A percentile compares a stretch with the other conserved stretches of the same genome.
Evolutionary conservation across 306 rosid species (phyloP).

Genomic region (Acacia confusa): DNA sequence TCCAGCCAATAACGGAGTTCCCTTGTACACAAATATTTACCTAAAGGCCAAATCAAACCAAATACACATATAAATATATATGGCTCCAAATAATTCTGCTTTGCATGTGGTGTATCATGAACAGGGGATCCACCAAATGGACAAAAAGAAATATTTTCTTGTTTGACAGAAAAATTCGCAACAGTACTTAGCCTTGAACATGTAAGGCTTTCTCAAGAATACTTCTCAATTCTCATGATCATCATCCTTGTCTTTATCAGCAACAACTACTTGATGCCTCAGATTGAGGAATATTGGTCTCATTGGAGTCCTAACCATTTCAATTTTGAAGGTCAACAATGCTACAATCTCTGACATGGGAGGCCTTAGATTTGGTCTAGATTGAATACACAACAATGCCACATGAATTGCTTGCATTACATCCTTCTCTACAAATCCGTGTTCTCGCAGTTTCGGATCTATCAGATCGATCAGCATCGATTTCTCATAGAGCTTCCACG

Average conservation of each 20-base stretch:
- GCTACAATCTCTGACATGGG: conserved; percentile 87
- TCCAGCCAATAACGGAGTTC: background rate
- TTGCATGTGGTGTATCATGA: background rate
- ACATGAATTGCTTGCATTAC: conserved; percentile 68
- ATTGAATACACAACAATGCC: conserved; percentile 74
- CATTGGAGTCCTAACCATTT: conserved; percentile 57
- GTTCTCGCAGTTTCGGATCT: conserved; percentile 58
- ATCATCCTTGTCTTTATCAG: background rate
- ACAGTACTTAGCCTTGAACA: background rate
- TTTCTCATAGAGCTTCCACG: conserved; percentile 73
- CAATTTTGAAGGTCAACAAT: conserved; percentile 60
- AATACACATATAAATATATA: too few relatives aligned
- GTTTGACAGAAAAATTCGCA: conserved; percentile 3
- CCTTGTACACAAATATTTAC: too few relatives aligned
- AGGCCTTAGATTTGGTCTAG: conserved; percentile 66
- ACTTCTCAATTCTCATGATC: conserved; percentile 27
- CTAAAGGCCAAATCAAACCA: background rate
- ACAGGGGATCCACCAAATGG: background rate
- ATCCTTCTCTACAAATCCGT: conserved; percentile 59
- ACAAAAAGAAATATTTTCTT: background rate
- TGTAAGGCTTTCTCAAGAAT: conserved; percentile 5
- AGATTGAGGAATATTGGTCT: conserved; percentile 61
- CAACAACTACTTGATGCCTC: conserved; percentile 28
- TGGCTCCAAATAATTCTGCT: background rate
- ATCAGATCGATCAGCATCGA: conserved; percentile 51